Evolutionary conservation across 768 basidiomycete genomes (phyloP).

Genomic region (Trametes cinnabarina): DNA sequence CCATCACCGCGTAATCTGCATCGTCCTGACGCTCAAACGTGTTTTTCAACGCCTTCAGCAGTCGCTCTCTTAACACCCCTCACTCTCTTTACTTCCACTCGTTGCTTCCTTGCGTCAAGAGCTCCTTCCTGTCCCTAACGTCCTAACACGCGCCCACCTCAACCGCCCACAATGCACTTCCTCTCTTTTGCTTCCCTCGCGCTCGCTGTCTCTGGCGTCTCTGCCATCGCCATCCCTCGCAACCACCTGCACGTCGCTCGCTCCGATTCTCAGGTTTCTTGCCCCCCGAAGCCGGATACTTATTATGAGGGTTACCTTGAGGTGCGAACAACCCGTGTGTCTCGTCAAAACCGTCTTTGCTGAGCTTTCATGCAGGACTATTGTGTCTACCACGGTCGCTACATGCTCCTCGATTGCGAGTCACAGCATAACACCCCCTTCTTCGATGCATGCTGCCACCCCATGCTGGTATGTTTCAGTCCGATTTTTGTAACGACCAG

Average conservation of each 20-base stretch:
- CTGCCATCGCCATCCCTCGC: conserved; percentile 39
- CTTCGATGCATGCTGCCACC: conserved; percentile 71
- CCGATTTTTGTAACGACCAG: background rate
- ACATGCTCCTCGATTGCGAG: conserved; percentile 52
- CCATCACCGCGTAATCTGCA: conserved; percentile 6
- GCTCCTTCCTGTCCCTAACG: background rate
- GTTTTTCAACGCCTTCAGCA: conserved; percentile 14
- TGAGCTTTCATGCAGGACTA: conserved; percentile 41
- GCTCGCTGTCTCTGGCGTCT: conserved; percentile 40
- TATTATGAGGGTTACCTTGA: conserved; percentile 41
- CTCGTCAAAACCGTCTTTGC: background rate
- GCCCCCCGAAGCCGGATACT: conserved; percentile 39
- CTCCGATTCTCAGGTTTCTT: too few species aligned
- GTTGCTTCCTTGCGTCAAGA: conserved; percentile 27
- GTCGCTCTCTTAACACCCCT: conserved; percentile 25
- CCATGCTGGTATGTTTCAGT: conserved; percentile 50
- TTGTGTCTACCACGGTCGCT: conserved; percentile 56
- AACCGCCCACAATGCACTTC: conserved; percentile 31
- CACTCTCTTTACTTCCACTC: conserved; percentile 20
- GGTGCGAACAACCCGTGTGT: conserved; percentile 25
- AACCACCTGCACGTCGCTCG: conserved; percentile 33
- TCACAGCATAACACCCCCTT: conserved; percentile 40
- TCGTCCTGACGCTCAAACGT: conserved; percentile 2
- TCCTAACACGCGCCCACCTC: background rate
- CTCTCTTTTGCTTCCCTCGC: conserved; percentile 43